These are phyloP conservation scores for Scytalidium lignicola DNA, from an alignment of 2,329 filamentous ascomycete species.

Conservation along the genomic window DNA sequence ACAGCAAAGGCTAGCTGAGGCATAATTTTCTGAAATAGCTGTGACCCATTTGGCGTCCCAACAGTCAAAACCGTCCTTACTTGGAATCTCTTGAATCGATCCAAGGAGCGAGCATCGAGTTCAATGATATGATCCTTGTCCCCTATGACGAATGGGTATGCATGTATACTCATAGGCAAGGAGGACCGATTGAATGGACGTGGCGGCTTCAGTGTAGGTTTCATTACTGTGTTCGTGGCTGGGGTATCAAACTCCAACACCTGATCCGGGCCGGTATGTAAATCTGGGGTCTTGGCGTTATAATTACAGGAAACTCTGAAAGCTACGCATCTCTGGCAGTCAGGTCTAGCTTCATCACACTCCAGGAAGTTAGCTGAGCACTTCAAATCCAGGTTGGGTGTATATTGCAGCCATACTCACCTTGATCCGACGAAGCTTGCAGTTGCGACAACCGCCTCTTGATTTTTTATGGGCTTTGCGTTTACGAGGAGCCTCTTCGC, in stretches of 20 bases:
- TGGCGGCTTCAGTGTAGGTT: neutral
- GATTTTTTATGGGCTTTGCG: conserved; percentile 45
- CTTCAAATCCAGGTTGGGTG: neutral
- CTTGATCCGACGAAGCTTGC: conserved; percentile 50
- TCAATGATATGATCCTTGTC: conserved; percentile 5
- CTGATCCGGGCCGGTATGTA: conserved; percentile 19
- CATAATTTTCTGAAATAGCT: conserved; percentile 31
- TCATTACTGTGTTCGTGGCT: neutral
- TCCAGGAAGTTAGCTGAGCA: conserved; percentile 17
- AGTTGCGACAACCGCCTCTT: conserved; percentile 49
- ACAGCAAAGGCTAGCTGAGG: conserved; percentile 36
- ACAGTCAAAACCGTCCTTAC: conserved; percentile 37
- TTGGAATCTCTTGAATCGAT: conserved; percentile 37
- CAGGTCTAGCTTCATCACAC: conserved; percentile 50
- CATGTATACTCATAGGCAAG: neutral
- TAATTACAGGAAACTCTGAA: conserved; percentile 47
- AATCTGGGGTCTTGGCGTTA: conserved; percentile 24
- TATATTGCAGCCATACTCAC: conserved; percentile 27
- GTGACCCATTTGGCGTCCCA: conserved; percentile 26
- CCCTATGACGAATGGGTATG: neutral
- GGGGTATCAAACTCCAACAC: neutral
- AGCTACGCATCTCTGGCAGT: conserved; percentile 41
- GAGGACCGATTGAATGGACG: neutral
- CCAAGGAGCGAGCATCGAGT: conserved; percentile 21
- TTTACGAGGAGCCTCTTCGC: conserved; percentile 5